Conservation (phyloP, 768 basidiomycete species). For the Termitomyces bulborhizus region DNA sequence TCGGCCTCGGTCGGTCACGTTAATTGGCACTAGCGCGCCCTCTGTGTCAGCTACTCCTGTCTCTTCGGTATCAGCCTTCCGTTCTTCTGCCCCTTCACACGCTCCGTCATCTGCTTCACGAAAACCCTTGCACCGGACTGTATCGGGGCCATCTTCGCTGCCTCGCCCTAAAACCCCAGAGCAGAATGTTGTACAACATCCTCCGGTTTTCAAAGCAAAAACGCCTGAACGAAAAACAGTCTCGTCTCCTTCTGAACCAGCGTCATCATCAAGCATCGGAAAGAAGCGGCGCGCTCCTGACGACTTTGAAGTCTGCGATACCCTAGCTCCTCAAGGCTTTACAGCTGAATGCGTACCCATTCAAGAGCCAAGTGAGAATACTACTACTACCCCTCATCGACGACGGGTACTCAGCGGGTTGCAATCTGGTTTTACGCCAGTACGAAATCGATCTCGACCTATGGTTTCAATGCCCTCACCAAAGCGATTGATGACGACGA, state of each 20-base stretch:
- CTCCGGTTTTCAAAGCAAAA: constrained; percentile 43
- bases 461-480: constrained; percentile 41
- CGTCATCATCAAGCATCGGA: constrained; percentile 39
- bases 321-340: constrained; percentile 60
- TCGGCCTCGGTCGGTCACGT: constrained; percentile 25
- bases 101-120: constrained; percentile 12
- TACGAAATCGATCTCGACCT: constrained; percentile 45
- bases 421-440: constrained; percentile 70
- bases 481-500: constrained; percentile 28
- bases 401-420: constrained; percentile 51
- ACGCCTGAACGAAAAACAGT: constrained; percentile 38
- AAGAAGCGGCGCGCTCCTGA: constrained; percentile 76
- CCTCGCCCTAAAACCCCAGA: constrained; percentile 53
- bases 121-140: constrained; percentile 26
- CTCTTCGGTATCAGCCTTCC: constrained; percentile 7
- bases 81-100: constrained; percentile 7
- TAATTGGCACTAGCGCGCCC: constrained; percentile 15
- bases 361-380: constrained; percentile 25
- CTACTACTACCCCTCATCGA: constrained; percentile 48
- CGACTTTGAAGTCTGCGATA: constrained; percentile 57
- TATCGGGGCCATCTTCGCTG: constrained; percentile 38
- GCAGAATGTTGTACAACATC: constrained; percentile 21
- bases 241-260: constrained; percentile 18
- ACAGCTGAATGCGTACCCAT: constrained; percentile 46
- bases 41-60: constrained; percentile 2